Evolutionary conservation across 2,329 filamentous ascomycete species (phyloP).

Genomic region (Penicillium sp.): DNA sequence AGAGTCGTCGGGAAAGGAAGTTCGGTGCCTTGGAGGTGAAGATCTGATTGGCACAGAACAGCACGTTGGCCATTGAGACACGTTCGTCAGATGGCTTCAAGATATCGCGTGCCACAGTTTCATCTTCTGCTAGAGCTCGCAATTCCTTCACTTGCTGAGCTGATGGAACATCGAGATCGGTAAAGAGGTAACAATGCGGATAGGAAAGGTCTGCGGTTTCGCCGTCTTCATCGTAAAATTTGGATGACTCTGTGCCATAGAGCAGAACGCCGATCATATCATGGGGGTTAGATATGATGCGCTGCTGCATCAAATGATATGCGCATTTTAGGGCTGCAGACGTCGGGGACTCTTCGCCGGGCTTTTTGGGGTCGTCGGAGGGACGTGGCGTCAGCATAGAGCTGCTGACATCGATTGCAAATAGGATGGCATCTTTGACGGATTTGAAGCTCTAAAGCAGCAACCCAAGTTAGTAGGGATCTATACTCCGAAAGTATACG

Average conservation of each 20-base stretch:
- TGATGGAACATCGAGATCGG: constrained; percentile 79
- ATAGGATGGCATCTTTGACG: constrained; percentile 95
- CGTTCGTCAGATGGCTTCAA: constrained; percentile 64
- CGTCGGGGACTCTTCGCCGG: constrained; percentile 70
- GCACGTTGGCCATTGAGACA: constrained; percentile 77
- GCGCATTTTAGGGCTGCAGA: constrained; percentile 88
- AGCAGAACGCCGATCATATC: constrained; percentile 96
- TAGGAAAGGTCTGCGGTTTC: constrained; percentile 59
- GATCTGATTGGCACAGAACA: constrained; percentile 94
- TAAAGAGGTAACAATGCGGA: constrained; percentile 87
- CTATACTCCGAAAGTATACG: not conserved
- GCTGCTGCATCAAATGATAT: constrained; percentile 93
- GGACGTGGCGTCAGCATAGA: constrained; percentile 74
- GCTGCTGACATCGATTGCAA: constrained; percentile 85
- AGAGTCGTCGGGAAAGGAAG: constrained; percentile 86
- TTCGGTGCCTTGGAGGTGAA: constrained; percentile 94
- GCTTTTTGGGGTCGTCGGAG: constrained; percentile 64
- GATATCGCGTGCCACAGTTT: constrained; percentile 63
- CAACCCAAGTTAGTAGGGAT: not conserved
- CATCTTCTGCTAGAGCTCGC: constrained; percentile 70
- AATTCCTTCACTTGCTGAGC: constrained; percentile 80
- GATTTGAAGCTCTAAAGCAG: constrained; percentile 70
- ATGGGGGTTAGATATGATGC: constrained; percentile 91
- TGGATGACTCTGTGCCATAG: constrained; percentile 82
- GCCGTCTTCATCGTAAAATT: constrained; percentile 64